These are phyloP conservation scores for Aureobasidium subglaciale DNA, from an alignment of 2,329 filamentous ascomycete species.

Conservation along the genomic window DNA sequence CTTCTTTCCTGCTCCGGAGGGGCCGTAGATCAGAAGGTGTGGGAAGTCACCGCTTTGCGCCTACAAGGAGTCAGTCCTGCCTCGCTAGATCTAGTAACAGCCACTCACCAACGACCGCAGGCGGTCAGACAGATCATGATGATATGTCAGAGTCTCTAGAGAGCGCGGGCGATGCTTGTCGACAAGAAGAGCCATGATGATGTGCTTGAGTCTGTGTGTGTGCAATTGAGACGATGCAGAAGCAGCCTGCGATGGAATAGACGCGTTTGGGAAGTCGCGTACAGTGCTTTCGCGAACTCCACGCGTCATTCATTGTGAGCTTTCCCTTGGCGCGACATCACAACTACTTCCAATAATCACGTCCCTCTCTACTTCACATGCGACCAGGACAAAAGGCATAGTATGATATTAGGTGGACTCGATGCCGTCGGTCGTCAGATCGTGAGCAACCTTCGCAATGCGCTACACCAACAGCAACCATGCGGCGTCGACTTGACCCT, in stretches of 20 bases:
- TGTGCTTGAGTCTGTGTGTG: background rate
- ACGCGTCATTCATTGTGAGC: too few species aligned
- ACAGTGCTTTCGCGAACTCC: background rate
- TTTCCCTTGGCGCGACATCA: background rate
- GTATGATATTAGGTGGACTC: background rate
- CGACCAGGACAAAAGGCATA: background rate
- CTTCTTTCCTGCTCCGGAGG: conserved; percentile 95
- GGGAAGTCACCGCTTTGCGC: conserved; percentile 97
- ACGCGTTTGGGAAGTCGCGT: background rate
- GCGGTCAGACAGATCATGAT: conserved; percentile 78
- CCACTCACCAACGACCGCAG: conserved; percentile 71
- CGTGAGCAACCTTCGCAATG: background rate
- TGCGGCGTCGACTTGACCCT: conserved; percentile 5
- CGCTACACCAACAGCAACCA: background rate
- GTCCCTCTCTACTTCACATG: background rate
- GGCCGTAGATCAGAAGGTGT: conserved; percentile 93
- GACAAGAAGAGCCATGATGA: conserved; percentile 55
- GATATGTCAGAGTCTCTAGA: conserved; percentile 75
- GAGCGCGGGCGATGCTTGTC: conserved; percentile 64
- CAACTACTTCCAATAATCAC: too few species aligned
- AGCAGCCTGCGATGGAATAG: background rate
- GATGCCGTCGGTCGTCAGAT: background rate
- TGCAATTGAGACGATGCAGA: background rate
- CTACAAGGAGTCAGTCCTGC: conserved; percentile 39
- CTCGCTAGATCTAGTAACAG: background rate